A percentile compares a stretch with the other conserved stretches of the same genome.
phyloP scores from a whole-genome alignment of 805 yeast species.

The Candida ulmi region DNA sequence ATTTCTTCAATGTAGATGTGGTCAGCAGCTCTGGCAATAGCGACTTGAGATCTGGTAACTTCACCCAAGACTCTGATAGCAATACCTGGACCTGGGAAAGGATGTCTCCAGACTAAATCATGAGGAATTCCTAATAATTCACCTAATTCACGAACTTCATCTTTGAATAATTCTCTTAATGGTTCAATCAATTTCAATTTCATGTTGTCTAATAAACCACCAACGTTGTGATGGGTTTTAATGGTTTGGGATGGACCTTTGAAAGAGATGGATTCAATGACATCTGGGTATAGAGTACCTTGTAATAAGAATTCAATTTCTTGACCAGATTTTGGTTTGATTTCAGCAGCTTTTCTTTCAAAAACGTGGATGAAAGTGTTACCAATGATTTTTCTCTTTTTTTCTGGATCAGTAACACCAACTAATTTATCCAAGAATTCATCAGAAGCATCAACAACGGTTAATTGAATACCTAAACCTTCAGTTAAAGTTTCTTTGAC shows the following conservation, averaged over 20 bases:
- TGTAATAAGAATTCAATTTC: constrained; percentile 91
- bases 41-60: constrained; percentile 89
- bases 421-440: constrained; percentile 79
- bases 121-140: constrained; percentile 91
- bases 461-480: constrained; percentile 91
- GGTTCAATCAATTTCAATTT: constrained; percentile 98
- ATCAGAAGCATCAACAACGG: constrained; percentile 91
- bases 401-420: constrained; percentile 97
- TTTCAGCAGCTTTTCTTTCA: constrained; percentile 91
- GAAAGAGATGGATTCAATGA: constrained; percentile 96
- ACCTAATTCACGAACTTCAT: constrained; percentile 96
- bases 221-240: constrained; percentile 99
- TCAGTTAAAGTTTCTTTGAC: constrained; percentile 87
- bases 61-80: constrained; percentile 98
- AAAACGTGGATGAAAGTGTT: constrained; percentile 96
- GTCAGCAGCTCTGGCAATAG: constrained; percentile 97
- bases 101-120: constrained; percentile 99
- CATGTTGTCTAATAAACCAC: constrained; percentile 97
- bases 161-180: constrained; percentile 95
- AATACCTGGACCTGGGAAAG: constrained; percentile 99
- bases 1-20: constrained; percentile 94
- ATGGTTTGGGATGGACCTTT: constrained; percentile 99
- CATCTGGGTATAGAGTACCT: constrained; percentile 98
- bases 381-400: constrained; percentile 98
- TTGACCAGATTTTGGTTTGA: constrained; percentile 82